Evolutionary conservation across 257 asterid genomes (phyloP).

Genomic region (Anisodus tanguticus): DNA sequence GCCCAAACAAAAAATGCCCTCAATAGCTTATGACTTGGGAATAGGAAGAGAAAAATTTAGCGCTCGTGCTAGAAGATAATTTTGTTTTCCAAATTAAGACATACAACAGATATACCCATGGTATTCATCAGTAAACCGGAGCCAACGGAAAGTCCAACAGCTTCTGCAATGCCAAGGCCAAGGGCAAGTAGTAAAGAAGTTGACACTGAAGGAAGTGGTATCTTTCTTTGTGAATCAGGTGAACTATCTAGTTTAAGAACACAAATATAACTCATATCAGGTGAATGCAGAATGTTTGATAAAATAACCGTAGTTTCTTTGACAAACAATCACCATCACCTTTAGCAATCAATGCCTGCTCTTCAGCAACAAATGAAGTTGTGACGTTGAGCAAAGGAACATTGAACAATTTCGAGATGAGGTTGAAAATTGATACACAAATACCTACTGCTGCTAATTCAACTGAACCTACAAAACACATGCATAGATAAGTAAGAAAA

Average conservation of each 20-base stretch:
- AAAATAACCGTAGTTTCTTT: not conserved
- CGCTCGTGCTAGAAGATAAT: constrained; percentile 34
- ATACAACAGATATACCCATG: constrained; percentile 97
- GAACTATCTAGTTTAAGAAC: constrained; percentile 39
- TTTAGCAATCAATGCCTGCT: constrained; percentile 66
- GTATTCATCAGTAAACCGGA: constrained; percentile 73
- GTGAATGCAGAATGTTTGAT: not conserved
- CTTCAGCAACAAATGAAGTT: constrained; percentile 97
- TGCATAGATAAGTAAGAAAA: not conserved
- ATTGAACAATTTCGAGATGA: constrained; percentile 84
- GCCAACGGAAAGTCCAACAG: constrained; percentile 69
- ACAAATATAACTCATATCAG: constrained; percentile 27
- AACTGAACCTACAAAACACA: constrained; percentile 66
- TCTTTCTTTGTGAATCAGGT: constrained; percentile 54
- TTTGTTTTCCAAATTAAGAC: constrained; percentile 52
- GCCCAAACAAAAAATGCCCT: not conserved
- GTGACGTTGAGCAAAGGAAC: constrained; percentile 95
- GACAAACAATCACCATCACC: constrained; percentile 23
- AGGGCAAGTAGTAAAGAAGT: constrained; percentile 81
- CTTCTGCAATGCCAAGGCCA: constrained; percentile 81
- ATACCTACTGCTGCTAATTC: constrained; percentile 97
- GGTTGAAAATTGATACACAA: constrained; percentile 85
- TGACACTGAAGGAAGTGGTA: constrained; percentile 82
- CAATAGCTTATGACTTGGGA: not conserved
- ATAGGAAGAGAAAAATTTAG: constrained; percentile 14